These are phyloP conservation scores for Dendrothele bispora DNA, from an alignment of 768 basidiomycete species.

Conservation along the genomic window DNA sequence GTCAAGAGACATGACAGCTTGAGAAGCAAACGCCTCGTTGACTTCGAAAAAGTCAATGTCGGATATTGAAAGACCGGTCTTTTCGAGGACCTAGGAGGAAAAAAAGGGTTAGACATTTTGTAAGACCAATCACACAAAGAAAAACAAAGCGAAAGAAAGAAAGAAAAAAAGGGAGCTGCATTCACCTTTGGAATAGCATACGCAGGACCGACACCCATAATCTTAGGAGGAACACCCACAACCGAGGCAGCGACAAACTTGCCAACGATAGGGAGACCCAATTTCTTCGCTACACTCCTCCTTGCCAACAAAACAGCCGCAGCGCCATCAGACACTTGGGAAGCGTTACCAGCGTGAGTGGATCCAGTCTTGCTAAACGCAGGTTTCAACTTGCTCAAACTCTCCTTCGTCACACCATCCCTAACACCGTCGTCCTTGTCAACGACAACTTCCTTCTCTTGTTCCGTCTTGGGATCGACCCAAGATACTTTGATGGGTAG, in stretches of 20 bases:
- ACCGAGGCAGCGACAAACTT: conserved; percentile 74
- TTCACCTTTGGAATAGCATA: conserved; percentile 77
- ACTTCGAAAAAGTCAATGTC: conserved; percentile 93
- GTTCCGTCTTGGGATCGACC: conserved; percentile 73
- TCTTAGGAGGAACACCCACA: conserved; percentile 81
- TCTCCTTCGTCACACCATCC: conserved; percentile 79
- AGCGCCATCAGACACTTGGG: conserved; percentile 90
- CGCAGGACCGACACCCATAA: conserved; percentile 93
- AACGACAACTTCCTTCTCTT: conserved; percentile 65
- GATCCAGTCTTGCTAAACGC: conserved; percentile 74
- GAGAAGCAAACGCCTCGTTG: conserved; percentile 88
- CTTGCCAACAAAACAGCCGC: conserved; percentile 85
- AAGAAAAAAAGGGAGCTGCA: conserved; percentile 4
- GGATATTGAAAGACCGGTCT: conserved; percentile 58
- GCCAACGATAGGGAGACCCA: conserved; percentile 84
- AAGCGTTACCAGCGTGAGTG: conserved; percentile 87
- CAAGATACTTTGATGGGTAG: conserved; percentile 73
- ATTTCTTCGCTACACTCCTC: conserved; percentile 75
- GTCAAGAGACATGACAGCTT: conserved; percentile 73
- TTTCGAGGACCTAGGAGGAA: conserved; percentile 44
- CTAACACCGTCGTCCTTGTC: conserved; percentile 85
- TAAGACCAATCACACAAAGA: too few relatives aligned
- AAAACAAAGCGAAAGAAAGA: background rate
- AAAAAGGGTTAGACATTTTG: background rate
- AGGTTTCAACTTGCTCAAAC: conserved; percentile 80